Conservation (phyloP, 2,329 filamentous ascomycete genomes). For the Chalara sp. region DNA sequence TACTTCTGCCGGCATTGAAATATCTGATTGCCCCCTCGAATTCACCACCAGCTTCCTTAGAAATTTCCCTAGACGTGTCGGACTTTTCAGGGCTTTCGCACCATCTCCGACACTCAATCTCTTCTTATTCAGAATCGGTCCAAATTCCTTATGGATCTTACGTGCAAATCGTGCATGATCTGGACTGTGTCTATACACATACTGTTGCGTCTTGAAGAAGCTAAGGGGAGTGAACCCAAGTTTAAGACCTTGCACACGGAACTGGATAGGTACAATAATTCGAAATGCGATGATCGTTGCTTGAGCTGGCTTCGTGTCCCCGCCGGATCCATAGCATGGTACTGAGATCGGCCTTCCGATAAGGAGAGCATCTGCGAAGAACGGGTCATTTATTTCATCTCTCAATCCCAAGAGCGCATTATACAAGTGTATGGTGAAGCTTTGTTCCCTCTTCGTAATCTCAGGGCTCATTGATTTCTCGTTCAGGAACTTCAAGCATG, state of each 20-base stretch:
- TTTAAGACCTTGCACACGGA: constrained; percentile 38
- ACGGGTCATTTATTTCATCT: constrained; percentile 34
- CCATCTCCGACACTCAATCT: not conserved
- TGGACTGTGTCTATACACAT: constrained; percentile 44
- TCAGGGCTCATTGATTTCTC: constrained; percentile 15
- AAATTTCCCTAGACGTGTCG: not conserved
- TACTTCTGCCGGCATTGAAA: not conserved
- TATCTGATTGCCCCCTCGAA: not conserved
- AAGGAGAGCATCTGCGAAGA: constrained; percentile 40
- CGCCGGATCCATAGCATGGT: constrained; percentile 29
- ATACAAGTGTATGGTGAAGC: constrained; percentile 40
- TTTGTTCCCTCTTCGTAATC: constrained; percentile 30
- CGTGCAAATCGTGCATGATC: constrained; percentile 53
- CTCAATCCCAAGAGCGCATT: constrained; percentile 34
- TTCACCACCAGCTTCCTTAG: not conserved
- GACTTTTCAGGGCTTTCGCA: not conserved
- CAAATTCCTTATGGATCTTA: constrained; percentile 53
- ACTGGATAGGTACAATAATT: constrained; percentile 53
- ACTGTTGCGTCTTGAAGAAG: constrained; percentile 60
- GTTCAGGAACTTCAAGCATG: constrained; percentile 32
- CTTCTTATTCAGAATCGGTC: constrained; percentile 32
- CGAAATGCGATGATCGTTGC: constrained; percentile 45
- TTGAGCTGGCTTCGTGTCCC: constrained; percentile 16
- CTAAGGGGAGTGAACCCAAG: constrained; percentile 53
- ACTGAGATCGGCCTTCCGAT: constrained; percentile 35